phyloP scores from a whole-genome alignment of 2,329 filamentous ascomycete species.

The Paecilomyces sp. region DNA sequence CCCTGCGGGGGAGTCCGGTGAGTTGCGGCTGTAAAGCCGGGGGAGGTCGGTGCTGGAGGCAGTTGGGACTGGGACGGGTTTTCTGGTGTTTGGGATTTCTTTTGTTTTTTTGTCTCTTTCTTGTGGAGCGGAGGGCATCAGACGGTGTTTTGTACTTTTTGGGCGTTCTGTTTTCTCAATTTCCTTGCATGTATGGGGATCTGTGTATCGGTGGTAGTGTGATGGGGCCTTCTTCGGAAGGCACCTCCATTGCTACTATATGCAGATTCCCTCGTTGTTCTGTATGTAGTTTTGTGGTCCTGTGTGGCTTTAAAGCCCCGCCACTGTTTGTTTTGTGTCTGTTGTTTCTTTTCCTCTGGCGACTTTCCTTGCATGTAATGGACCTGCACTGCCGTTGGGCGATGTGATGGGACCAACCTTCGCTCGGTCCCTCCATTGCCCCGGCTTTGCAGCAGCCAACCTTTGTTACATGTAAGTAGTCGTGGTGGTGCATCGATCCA shows the following conservation, averaged over 20 bases:
- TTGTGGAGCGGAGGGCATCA: not conserved
- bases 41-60: not conserved
- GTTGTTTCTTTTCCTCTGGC: not conserved
- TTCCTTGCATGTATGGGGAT: not conserved
- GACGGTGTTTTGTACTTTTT: not conserved
- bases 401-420: constrained; percentile 1
- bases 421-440: constrained; percentile 1
- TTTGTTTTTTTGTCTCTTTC: not conserved
- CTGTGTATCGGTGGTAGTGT: not conserved
- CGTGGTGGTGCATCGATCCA: not conserved
- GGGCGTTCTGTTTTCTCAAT: constrained; percentile 1
- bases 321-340: not conserved
- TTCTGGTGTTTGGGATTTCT: constrained; percentile 1
- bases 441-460: not conserved
- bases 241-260: constrained; percentile 1
- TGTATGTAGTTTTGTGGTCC: not conserved
- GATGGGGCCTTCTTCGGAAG: constrained; percentile 1
- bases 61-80: not conserved
- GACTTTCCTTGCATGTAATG: not conserved
- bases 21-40: constrained; percentile 15
- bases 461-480: constrained; percentile 1
- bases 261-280: not conserved
- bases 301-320: constrained; percentile 2
- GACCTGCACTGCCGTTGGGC: not conserved
- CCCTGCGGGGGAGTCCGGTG: constrained; percentile 15